Conservation (phyloP, 148 eudicot species). For the Chenopodium berlandieri region DNA sequence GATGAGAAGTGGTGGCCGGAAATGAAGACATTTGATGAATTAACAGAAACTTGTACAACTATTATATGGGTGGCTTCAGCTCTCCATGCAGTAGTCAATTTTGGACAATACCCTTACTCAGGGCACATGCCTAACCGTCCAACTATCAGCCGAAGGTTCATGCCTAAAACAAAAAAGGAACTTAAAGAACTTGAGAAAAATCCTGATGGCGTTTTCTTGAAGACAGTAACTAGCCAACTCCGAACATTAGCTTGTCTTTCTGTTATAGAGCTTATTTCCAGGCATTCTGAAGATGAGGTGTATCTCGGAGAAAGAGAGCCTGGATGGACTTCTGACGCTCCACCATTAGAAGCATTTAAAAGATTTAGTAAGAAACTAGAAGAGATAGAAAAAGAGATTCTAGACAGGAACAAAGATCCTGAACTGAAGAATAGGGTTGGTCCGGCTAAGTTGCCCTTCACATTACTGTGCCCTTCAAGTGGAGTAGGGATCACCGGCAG, state of each 20-base stretch:
- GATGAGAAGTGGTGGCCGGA: conserved; percentile 77
- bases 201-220: conserved; percentile 55
- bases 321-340: conserved; percentile 60
- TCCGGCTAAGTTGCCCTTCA: conserved; percentile 72
- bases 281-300: conserved; percentile 78
- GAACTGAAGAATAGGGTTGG: conserved; percentile 65
- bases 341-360: conserved; percentile 53
- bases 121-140: conserved; percentile 84
- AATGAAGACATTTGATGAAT: conserved; percentile 57
- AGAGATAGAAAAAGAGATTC: conserved; percentile 46
- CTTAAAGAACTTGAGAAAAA: conserved; percentile 46
- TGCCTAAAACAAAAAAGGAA: conserved; percentile 60
- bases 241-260: conserved; percentile 70
- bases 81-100: conserved; percentile 91
- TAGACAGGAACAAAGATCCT: conserved; percentile 46
- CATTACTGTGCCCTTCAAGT: conserved; percentile 63
- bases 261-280: conserved; percentile 73
- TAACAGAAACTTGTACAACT: conserved; percentile 62
- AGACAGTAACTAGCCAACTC: conserved; percentile 66
- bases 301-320: conserved; percentile 78
- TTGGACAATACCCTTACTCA: conserved; percentile 86
- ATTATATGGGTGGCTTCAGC: conserved; percentile 92
- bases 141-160: conserved; percentile 59
- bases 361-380: conserved; percentile 43
- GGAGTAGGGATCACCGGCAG: conserved; percentile 69